Percentiles rank a stretch among this genome's conserved stretches.
Evolutionary conservation across 306 rosid species (phyloP).

Genomic region (Quercus variabilis): DNA sequence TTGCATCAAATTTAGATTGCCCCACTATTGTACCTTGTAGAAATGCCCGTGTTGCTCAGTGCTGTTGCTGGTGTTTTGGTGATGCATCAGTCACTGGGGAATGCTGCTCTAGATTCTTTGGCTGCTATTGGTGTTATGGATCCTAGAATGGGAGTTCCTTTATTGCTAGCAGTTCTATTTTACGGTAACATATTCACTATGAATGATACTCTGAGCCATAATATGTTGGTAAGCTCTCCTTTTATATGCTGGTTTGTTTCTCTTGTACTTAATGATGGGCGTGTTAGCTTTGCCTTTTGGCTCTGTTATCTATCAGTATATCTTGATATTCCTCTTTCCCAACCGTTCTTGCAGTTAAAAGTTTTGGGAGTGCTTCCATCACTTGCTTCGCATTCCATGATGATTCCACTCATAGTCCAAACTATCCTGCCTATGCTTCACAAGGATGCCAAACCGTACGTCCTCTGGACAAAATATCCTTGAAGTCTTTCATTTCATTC

Average conservation of each 20-base stretch:
- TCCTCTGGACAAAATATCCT: conserved; percentile 24
- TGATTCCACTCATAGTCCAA: conserved; percentile 84
- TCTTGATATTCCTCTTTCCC: conserved; percentile 15
- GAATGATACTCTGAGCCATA: conserved; percentile 46
- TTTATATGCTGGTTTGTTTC: conserved; percentile 7
- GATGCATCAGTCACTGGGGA: conserved; percentile 61
- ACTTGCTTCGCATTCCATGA: conserved; percentile 84
- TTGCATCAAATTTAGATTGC: conserved; percentile 21
- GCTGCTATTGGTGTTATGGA: conserved; percentile 71
- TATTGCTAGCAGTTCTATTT: conserved; percentile 71
- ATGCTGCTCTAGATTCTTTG: conserved; percentile 61
- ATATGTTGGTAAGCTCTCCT: conserved; percentile 65
- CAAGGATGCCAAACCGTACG: conserved; percentile 71
- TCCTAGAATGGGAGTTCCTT: conserved; percentile 77
- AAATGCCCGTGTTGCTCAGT: conserved; percentile 62
- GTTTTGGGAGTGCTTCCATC: conserved; percentile 75
- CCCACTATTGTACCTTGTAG: conserved; percentile 39
- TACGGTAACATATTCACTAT: conserved; percentile 69
- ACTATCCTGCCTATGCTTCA: conserved; percentile 87
- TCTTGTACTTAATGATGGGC: conserved; percentile 8
- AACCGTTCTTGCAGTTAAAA: conserved; percentile 62
- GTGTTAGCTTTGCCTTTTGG: conserved; percentile 13
- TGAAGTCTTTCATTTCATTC: not conserved
- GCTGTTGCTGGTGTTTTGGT: conserved; percentile 65
- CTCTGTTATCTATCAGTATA: conserved; percentile 8